A percentile compares a stretch with the other conserved stretches of the same genome.
phyloP scores from a whole-genome alignment of 2,329 filamentous ascomycete species.

The Aspergillus novofumigatus region DNA sequence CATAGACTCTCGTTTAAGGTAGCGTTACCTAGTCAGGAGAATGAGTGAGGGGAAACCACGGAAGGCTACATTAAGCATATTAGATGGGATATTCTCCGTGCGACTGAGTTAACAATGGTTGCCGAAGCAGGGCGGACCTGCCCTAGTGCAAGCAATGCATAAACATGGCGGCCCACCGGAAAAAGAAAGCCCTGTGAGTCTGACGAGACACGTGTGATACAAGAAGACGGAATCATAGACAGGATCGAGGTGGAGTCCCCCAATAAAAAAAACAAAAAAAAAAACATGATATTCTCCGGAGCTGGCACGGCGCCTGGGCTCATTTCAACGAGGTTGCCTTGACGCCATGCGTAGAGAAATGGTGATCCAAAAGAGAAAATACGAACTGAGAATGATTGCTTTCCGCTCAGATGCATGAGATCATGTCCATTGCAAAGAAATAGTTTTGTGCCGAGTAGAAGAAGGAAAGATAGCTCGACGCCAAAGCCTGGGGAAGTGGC shows the following conservation, averaged over 20 bases:
- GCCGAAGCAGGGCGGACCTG: too few relatives aligned
- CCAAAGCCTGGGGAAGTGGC: slow-evolving; percentile 4
- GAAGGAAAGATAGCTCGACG: not conserved
- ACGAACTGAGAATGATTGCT: slow-evolving; percentile 10
- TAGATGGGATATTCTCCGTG: not conserved
- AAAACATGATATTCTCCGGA: not conserved
- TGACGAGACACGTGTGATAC: slow-evolving; percentile 6
- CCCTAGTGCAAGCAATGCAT: not conserved
- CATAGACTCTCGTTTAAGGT: slow-evolving; percentile 13
- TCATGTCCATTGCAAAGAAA: slow-evolving; percentile 12
- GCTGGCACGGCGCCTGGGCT: not conserved
- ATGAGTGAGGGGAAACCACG: not conserved
- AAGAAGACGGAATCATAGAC: not conserved
- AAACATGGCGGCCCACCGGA: not conserved
- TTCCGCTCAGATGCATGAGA: slow-evolving; percentile 13
- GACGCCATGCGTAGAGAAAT: slow-evolving; percentile 12
- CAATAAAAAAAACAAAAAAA: not conserved
- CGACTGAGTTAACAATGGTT: too few relatives aligned
- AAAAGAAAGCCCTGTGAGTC: not conserved
- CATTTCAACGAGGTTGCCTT: slow-evolving; percentile 9
- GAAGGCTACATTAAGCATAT: not conserved
- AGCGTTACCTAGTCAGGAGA: slow-evolving; percentile 1
- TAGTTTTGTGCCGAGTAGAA: not conserved
- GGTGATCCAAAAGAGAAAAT: slow-evolving; percentile 3
- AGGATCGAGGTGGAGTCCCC: not conserved